Conservation (phyloP, 2,329 filamentous ascomycete species). For the Phialemonium atrogriseum region DNA sequence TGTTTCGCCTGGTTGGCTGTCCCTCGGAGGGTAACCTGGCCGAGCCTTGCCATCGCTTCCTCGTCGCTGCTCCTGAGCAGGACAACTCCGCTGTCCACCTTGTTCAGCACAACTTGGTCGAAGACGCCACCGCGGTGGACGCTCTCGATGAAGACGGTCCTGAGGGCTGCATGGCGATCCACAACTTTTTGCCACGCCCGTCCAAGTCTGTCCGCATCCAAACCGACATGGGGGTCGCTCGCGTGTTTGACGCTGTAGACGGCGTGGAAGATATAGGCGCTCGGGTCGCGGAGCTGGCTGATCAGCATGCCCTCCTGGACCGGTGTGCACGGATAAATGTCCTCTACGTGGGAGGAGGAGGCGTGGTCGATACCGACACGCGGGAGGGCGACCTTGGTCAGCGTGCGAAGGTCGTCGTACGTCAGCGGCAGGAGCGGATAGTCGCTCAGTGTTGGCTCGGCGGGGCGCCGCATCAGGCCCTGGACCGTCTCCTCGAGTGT, state of each 20-base stretch:
- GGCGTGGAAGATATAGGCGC: constrained; percentile 13
- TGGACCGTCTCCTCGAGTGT: constrained; percentile 9
- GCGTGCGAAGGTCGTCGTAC: constrained; percentile 11
- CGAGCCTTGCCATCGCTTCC: constrained; percentile 7
- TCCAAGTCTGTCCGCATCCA: constrained; percentile 6
- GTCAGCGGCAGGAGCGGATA: constrained; percentile 13
- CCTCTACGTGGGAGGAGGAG: constrained; percentile 8
- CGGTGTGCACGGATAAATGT: constrained; percentile 16
- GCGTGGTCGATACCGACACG: constrained; percentile 9
- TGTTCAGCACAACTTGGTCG: constrained; percentile 13
- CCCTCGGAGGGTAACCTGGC: constrained; percentile 5
- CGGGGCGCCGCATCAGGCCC: constrained; percentile 5
- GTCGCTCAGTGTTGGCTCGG: constrained; percentile 16
- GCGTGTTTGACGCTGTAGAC: constrained; percentile 9
- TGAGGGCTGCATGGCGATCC: constrained; percentile 12
- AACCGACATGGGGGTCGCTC: not conserved
- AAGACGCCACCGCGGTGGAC: constrained; percentile 11
- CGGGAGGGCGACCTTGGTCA: constrained; percentile 9
- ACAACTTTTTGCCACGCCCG: constrained; percentile 12
- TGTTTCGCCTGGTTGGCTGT: not conserved
- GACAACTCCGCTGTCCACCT: constrained; percentile 6
- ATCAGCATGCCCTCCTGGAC: constrained; percentile 16
- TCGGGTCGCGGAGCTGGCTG: constrained; percentile 13
- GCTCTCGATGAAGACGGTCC: constrained; percentile 15
- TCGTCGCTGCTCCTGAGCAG: constrained; percentile 7